Percentiles rank a stretch among this genome's conserved stretches.
Evolutionary conservation across 805 yeast genomes (phyloP).

Genomic region (Wickerhamomyces kurtzmanii): DNA sequence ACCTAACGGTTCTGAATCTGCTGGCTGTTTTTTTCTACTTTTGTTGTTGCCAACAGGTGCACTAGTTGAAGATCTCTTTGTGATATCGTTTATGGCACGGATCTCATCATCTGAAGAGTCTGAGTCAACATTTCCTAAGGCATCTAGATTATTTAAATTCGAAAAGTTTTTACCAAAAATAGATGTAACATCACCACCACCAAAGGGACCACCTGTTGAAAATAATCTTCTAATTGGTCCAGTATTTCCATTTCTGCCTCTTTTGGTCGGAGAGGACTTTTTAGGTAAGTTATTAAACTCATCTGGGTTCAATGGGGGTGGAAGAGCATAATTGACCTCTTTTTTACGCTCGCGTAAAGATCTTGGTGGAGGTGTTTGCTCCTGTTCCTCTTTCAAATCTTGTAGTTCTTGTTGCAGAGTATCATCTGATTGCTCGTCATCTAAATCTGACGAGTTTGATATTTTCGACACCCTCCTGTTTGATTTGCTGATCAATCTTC

Average conservation of each 20-base stretch:
- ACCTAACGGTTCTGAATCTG: slow-evolving; percentile 92
- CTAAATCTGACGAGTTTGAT: slow-evolving; percentile 9
- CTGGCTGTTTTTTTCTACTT: slow-evolving; percentile 44
- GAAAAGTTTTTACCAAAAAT: slow-evolving; percentile 65
- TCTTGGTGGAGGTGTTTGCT: slow-evolving; percentile 31
- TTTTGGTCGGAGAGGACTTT: slow-evolving; percentile 25
- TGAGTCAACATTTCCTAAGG: slow-evolving; percentile 30
- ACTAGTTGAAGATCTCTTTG: slow-evolving; percentile 23
- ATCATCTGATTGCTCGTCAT: slow-evolving; percentile 19
- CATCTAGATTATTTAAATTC: slow-evolving; percentile 9
- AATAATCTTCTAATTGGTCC: slow-evolving; percentile 62
- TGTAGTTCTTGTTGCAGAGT: slow-evolving; percentile 55
- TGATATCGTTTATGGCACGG: slow-evolving; percentile 32
- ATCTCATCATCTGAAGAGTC: slow-evolving; percentile 60
- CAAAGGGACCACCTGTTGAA: slow-evolving; percentile 96
- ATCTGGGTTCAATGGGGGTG: slow-evolving; percentile 59
- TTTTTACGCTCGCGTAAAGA: slow-evolving; percentile 57
- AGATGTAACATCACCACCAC: slow-evolving; percentile 88
- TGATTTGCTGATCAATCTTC: slow-evolving; percentile 6
- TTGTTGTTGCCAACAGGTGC: slow-evolving; percentile 19
- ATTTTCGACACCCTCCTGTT: slow-evolving; percentile 8
- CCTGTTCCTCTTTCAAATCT: slow-evolving; percentile 39
- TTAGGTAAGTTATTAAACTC: slow-evolving; percentile 17
- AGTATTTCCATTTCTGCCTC: slow-evolving; percentile 24
- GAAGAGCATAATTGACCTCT: slow-evolving; percentile 69